These are phyloP conservation scores for Cyclocybe aegerita DNA, from an alignment of 768 basidiomycete genomes.

Conservation along the genomic window DNA sequence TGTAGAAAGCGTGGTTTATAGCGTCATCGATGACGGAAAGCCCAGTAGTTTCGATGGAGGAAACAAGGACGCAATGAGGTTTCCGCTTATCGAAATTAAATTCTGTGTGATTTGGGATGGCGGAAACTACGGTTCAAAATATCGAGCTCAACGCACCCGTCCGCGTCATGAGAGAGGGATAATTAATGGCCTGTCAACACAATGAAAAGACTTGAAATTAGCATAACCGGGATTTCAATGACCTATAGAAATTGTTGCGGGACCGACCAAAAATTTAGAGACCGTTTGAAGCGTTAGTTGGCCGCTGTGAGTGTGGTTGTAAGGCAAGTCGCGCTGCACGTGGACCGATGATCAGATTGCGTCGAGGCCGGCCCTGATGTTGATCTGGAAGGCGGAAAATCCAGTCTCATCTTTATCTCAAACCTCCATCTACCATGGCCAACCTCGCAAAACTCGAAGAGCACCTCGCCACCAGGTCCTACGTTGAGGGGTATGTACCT, in stretches of 20 bases:
- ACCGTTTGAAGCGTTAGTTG: background rate
- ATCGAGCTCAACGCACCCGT: too few relatives aligned
- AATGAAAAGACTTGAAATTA: too few relatives aligned
- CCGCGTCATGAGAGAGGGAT: too few relatives aligned
- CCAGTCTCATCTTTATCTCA: slow-evolving; percentile 13
- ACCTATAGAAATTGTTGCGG: background rate
- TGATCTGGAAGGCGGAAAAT: slow-evolving; percentile 10
- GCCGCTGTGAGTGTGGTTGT: background rate
- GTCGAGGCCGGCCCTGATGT: slow-evolving; percentile 20
- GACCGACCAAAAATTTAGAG: background rate
- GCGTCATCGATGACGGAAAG: too few relatives aligned
- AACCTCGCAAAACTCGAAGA: slow-evolving; percentile 76
- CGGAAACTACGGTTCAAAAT: too few relatives aligned
- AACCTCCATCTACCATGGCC: slow-evolving; percentile 46
- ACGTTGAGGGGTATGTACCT: slow-evolving; percentile 83
- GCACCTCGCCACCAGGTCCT: slow-evolving; percentile 85
- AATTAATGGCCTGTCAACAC: too few relatives aligned
- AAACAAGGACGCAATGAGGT: too few relatives aligned
- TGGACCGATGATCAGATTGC: slow-evolving; percentile 22
- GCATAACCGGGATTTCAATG: too few relatives aligned
- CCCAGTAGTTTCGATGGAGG: too few relatives aligned
- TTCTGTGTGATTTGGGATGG: too few relatives aligned
- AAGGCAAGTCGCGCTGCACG: slow-evolving; percentile 11
- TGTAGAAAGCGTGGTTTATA: too few relatives aligned
- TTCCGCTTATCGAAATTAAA: too few relatives aligned